Conservation (phyloP, 805 yeast genomes). For the Yamadazyma paraphyllophila region DNA sequence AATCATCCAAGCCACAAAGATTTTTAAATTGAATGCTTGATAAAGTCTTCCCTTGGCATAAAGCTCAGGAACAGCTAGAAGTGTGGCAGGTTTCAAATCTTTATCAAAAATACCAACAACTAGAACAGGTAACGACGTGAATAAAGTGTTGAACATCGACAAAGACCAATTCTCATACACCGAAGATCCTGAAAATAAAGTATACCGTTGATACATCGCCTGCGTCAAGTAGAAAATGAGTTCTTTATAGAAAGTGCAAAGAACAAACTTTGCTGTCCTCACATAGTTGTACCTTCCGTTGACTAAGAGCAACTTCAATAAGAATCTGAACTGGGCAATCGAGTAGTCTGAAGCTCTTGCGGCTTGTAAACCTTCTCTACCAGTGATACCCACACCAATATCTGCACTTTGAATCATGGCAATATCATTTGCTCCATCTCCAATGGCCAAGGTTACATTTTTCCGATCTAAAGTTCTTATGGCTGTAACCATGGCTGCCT, state of each 20-base stretch:
- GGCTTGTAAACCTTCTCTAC: constrained; percentile 95
- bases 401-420: constrained; percentile 99
- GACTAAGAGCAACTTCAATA: constrained; percentile 79
- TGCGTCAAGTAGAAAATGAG: constrained; percentile 86
- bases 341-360: constrained; percentile 94
- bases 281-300: constrained; percentile 96
- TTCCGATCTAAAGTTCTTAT: constrained; percentile 68
- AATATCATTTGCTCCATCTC: constrained; percentile 98
- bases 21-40: constrained; percentile 65
- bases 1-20: constrained; percentile 76
- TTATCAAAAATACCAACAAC: constrained; percentile 95
- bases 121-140: constrained; percentile 88
- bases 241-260: constrained; percentile 94
- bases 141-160: constrained; percentile 94
- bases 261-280: constrained; percentile 85
- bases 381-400: constrained; percentile 96
- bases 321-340: constrained; percentile 87
- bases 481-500: constrained; percentile 80
- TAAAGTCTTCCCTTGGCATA: constrained; percentile 74
- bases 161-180: constrained; percentile 94
- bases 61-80: constrained; percentile 88
- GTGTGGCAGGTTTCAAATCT: constrained; percentile 83
- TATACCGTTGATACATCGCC: constrained; percentile 78
- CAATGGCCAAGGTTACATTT: constrained; percentile 89
- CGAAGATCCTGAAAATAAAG: constrained; percentile 90